These are phyloP conservation scores for Panicum virgatum DNA, from an alignment of 202 grass and related monocot genomes.

Conservation along the genomic window DNA sequence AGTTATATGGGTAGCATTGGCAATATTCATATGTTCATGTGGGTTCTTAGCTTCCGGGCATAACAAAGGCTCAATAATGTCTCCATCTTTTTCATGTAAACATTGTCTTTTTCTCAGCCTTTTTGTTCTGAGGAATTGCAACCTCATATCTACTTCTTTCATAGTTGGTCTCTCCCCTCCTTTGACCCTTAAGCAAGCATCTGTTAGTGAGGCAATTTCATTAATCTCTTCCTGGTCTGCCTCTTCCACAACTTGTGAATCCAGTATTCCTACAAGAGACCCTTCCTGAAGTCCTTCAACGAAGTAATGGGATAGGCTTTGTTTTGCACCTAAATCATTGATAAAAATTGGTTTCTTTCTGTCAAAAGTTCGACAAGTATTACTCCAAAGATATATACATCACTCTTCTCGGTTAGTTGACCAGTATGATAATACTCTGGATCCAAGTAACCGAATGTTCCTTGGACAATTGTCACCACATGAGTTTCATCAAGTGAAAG, in stretches of 20 bases:
- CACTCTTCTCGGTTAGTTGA: constrained; percentile 12
- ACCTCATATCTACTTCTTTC: no score
- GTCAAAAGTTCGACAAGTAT: constrained; percentile 42
- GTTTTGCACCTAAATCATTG: no score
- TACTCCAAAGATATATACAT: constrained; percentile 33
- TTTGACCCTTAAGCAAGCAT: constrained; percentile 45
- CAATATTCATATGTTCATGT: neutral
- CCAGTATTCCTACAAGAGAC: constrained; percentile 30
- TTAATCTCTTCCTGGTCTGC: constrained; percentile 31
- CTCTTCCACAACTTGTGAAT: constrained; percentile 36
- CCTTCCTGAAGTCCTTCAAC: neutral
- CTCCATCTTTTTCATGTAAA: no score
- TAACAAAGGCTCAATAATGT: neutral
- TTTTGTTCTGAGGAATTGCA: no score
- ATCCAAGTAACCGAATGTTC: constrained; percentile 7
- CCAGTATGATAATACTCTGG: constrained; percentile 28
- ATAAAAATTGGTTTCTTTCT: no score
- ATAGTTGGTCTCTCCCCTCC: constrained; percentile 49
- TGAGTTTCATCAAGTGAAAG: constrained; percentile 38
- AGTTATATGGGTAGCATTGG: no score
- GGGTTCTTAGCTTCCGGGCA: neutral
- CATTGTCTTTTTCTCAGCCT: no score
- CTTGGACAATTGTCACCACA: constrained; percentile 41
- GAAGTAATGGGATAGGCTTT: no score
- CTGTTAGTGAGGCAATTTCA: constrained; percentile 32